phyloP scores from a whole-genome alignment of 257 asterid genomes.

The Ophiorrhiza pumila region DNA sequence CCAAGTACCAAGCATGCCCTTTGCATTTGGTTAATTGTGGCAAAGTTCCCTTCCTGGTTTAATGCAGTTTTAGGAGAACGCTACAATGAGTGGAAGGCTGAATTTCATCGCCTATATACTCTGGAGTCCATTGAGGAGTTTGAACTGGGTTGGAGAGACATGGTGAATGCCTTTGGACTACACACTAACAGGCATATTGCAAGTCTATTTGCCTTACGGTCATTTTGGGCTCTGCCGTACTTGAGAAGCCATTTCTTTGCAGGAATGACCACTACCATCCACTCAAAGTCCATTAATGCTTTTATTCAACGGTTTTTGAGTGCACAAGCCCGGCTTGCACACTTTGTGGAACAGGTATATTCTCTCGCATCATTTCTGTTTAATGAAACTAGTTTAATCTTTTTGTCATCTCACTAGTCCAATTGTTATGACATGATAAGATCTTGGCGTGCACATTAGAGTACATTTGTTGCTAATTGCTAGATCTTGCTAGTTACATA shows the following conservation, averaged over 20 bases:
- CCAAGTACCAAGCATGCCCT: slow-evolving; percentile 88
- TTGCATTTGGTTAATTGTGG: slow-evolving; percentile 91
- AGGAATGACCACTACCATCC: slow-evolving; percentile 81
- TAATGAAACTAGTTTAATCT: background rate
- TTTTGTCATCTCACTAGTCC: background rate
- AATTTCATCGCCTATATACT: slow-evolving; percentile 79
- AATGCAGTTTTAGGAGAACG: slow-evolving; percentile 91
- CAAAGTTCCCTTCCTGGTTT: slow-evolving; percentile 97
- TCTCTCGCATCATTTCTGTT: slow-evolving; percentile 17
- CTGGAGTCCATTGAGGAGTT: slow-evolving; percentile 78
- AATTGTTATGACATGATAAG: background rate
- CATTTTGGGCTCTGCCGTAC: slow-evolving; percentile 92
- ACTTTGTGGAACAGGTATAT: slow-evolving; percentile 91
- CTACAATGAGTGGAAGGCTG: slow-evolving; percentile 91
- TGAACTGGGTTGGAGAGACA: slow-evolving; percentile 91
- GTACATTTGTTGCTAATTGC: background rate
- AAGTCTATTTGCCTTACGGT: slow-evolving; percentile 64
- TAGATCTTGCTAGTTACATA: background rate
- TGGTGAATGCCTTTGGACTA: slow-evolving; percentile 83
- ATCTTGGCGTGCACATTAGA: background rate
- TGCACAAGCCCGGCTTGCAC: slow-evolving; percentile 91
- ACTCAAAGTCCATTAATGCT: slow-evolving; percentile 81
- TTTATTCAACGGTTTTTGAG: slow-evolving; percentile 93
- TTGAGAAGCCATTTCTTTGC: slow-evolving; percentile 93
- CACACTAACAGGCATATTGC: slow-evolving; percentile 86